These are phyloP conservation scores for Monilinia aucupariae DNA, from an alignment of 2,329 filamentous ascomycete genomes.

Conservation along the genomic window DNA sequence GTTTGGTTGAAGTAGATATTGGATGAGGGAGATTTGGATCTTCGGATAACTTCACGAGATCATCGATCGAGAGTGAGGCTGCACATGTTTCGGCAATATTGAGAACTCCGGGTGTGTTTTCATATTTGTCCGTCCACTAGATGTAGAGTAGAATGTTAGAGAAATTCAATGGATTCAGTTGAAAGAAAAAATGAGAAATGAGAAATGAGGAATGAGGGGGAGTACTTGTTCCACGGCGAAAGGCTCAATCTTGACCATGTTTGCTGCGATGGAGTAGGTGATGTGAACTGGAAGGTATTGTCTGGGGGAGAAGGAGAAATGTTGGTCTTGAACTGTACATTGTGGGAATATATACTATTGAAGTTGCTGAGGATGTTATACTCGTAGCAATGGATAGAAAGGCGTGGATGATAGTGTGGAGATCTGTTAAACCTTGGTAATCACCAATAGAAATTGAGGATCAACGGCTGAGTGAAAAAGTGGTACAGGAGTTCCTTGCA, in stretches of 20 bases:
- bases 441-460: neutral
- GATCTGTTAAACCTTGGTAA: too few species aligned
- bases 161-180: conserved; percentile 8
- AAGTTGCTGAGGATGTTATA: too few species aligned
- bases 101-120: conserved; percentile 49
- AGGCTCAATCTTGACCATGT: conserved; percentile 53
- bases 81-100: conserved; percentile 80
- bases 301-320: neutral
- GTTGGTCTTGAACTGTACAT: conserved; percentile 19
- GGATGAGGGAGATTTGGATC: conserved; percentile 43
- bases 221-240: conserved; percentile 65
- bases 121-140: conserved; percentile 60
- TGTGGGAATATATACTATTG: conserved; percentile 3
- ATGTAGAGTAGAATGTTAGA: conserved; percentile 12
- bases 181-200: too few species aligned
- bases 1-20: conserved; percentile 49
- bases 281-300: neutral
- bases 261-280: conserved; percentile 14
- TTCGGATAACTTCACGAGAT: conserved; percentile 55
- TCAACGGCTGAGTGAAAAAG: neutral
- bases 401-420: neutral
- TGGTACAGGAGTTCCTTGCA: too few species aligned
- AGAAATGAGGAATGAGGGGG: neutral
- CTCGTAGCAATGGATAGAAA: neutral
- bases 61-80: conserved; percentile 65